A percentile compares a stretch with the other conserved stretches of the same genome.
These are phyloP conservation scores for Echinosophora koreensis DNA, from an alignment of 306 rosid species.

Conservation along the genomic window DNA sequence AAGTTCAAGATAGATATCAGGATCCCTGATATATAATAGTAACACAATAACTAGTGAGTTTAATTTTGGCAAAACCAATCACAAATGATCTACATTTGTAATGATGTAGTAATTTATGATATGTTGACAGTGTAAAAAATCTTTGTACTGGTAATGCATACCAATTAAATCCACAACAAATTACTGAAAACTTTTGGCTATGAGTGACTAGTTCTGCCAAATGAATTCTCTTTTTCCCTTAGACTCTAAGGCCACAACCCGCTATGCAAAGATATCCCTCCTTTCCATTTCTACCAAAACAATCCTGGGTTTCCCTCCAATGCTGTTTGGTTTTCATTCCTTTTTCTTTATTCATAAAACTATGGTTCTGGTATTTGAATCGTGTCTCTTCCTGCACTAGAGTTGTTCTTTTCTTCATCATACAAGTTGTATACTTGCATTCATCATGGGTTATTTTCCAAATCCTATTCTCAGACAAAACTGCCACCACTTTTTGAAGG, in stretches of 20 bases:
- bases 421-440: conserved; percentile 9
- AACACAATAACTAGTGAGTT: not conserved
- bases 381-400: conserved; percentile 11
- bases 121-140: no score
- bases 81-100: no score
- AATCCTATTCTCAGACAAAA: conserved; percentile 15
- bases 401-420: conserved; percentile 17
- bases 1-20: conserved; percentile 18
- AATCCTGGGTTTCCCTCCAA: not conserved
- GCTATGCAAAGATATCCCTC: conserved; percentile 8
- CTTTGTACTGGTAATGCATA: no score
- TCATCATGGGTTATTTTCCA: conserved; percentile 26
- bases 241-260: not conserved
- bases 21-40: conserved; percentile 3
- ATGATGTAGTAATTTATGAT: no score
- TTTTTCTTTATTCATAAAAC: conserved; percentile 3
- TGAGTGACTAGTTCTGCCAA: conserved; percentile 6
- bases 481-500: not conserved
- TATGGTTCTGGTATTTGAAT: conserved; percentile 26
- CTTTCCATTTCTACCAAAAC: conserved; percentile 26
- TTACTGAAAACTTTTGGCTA: conserved; percentile 26
- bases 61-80: no score
- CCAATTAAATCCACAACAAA: not conserved
- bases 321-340: conserved; percentile 27
- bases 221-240: not conserved